Conservation (phyloP, 129 eudicot genomes). For the Helichrysum umbraculigerum region DNA sequence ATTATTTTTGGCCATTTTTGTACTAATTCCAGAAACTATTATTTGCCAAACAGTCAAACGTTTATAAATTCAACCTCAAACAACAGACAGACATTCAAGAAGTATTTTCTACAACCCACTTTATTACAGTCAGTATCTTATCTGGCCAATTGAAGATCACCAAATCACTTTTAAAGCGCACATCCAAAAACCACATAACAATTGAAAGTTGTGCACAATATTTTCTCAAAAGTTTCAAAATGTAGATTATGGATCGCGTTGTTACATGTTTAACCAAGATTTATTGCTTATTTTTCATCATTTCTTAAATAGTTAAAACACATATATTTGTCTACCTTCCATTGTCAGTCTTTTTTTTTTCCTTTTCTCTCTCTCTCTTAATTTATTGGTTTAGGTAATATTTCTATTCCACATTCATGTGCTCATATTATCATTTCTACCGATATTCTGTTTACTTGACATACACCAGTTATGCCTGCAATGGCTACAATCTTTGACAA, state of each 20-base stretch:
- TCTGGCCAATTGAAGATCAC: too few species aligned
- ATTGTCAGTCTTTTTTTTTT: background rate
- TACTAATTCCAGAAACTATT: background rate
- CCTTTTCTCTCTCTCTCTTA: too few species aligned
- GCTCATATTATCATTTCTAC: background rate
- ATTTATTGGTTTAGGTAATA: background rate
- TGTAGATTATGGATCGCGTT: constrained; percentile 3
- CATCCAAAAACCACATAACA: too few species aligned
- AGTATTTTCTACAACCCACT: background rate
- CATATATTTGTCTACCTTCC: background rate
- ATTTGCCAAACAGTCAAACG: constrained; percentile 7
- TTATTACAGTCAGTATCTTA: background rate
- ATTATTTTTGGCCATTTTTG: background rate
- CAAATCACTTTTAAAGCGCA: background rate
- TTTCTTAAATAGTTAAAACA: background rate
- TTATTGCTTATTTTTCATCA: background rate
- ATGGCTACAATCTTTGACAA: constrained; percentile 92
- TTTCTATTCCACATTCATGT: background rate
- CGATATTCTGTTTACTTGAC: constrained; percentile 51
- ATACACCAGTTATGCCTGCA: constrained; percentile 79
- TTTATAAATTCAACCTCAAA: constrained; percentile 8
- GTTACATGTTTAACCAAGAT: background rate
- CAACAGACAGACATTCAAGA: background rate
- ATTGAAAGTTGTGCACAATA: too few species aligned
- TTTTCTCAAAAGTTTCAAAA: background rate